Base-by-base conservation (phyloP, 129 eudicot genomes). In the Chrysanthemum lavandulifolium region DNA sequence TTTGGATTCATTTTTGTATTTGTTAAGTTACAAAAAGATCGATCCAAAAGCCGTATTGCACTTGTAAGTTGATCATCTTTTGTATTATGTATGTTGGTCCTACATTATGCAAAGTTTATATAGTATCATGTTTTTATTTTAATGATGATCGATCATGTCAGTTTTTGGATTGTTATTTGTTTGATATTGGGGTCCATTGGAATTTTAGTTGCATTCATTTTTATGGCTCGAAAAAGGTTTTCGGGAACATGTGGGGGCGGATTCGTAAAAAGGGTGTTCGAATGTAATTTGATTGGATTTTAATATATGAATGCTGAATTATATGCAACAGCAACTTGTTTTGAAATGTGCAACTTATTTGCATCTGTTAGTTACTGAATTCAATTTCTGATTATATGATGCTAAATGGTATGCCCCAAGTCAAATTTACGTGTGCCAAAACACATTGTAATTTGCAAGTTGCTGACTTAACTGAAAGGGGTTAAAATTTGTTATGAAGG, bases 21-120 rank as follows among this genome's bases (percentile, higher is more conserved):
- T 65, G 96, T 89, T 63, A 95, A 90, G 72, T 92, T 82, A 10
- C 95, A 92, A 49, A 92, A 92, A 78, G 85, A 78, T 66, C 83
- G 98, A 80, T 92, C 98, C 74, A 89, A 84, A 48, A 83, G 78
- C 47, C 98, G 98, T 27, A 78, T 85, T 10, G 81, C 86, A 54
- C 90, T 92, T 10, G 98, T 92, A 76, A 71, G 79, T 61, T 48
- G 3, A 11, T 53, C 2, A 8, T 1, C 11, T 12, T 12, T 33
- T n/a, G 21, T 25, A 61, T 25, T 43, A 29, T 25, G 27, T 56
- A 16, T 25, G 4, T 71, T 59, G 68, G 59, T 49, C 67, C 76
- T 19, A 61, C 29, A 21, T 59, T 48, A 45, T 72, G 27, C 40
- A 4, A 47, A 19, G 6, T 71, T n/a, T 36, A 36, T 36, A 36